Conservation (phyloP, 768 basidiomycete genomes). For the Boletus vinaceobasis region DNA sequence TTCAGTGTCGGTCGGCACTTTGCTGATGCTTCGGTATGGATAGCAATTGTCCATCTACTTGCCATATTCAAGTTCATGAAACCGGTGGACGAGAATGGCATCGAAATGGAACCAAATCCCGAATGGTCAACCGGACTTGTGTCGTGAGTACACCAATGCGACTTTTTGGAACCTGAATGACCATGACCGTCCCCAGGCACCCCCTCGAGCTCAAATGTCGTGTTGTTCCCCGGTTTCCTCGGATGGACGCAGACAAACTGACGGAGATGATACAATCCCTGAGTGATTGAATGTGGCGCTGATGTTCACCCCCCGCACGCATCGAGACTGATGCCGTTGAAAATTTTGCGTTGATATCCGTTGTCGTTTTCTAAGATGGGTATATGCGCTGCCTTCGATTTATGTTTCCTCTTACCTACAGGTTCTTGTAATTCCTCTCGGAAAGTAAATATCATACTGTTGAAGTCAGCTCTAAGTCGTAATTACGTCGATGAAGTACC, state of each 20-base stretch:
- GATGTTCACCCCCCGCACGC: neutral
- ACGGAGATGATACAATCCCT: slow-evolving; percentile 9
- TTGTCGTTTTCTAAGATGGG: neutral
- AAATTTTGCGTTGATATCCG: neutral
- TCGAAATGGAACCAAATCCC: slow-evolving; percentile 23
- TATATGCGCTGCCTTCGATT: neutral
- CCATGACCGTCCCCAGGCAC: slow-evolving; percentile 16
- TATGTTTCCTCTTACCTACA: too few relatives aligned
- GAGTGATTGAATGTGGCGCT: slow-evolving; percentile 8
- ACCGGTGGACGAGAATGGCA: slow-evolving; percentile 24
- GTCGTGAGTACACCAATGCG: slow-evolving; percentile 20
- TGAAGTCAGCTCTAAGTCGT: neutral
- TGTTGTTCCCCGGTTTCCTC: slow-evolving; percentile 20
- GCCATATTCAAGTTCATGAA: slow-evolving; percentile 30
- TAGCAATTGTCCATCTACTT: slow-evolving; percentile 30
- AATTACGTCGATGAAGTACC: neutral
- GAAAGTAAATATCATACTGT: neutral
- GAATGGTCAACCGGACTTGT: slow-evolving; percentile 28
- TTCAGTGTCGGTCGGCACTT: slow-evolving; percentile 29
- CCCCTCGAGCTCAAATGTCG: slow-evolving; percentile 29
- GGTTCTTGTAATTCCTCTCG: neutral
- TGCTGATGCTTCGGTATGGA: slow-evolving; percentile 32
- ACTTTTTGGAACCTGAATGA: slow-evolving; percentile 1
- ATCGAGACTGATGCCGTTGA: neutral
- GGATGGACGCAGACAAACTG: slow-evolving; percentile 14